Percentiles rank a stretch among this genome's conserved stretches.
phyloP scores from a whole-genome alignment of 306 rosid species.

The Sindora glabra region DNA sequence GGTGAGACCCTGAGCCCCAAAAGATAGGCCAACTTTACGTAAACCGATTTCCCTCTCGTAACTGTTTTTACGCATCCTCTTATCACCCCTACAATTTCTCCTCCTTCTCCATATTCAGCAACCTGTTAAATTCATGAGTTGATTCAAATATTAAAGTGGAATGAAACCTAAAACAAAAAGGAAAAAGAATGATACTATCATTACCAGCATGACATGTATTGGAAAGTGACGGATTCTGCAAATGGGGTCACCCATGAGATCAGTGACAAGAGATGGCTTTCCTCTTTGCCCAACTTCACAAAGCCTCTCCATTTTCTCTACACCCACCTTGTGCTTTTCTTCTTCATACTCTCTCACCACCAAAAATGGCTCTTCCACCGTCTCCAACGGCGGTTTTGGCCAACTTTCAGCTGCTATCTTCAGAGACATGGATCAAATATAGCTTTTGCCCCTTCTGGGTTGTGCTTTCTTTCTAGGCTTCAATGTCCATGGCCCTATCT shows the following conservation, averaged over 20 bases:
- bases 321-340: constrained; percentile 49
- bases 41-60: constrained; percentile 45
- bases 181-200: too few species aligned
- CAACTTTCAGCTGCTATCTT: constrained; percentile 52
- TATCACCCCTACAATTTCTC: constrained; percentile 68
- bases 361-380: constrained; percentile 11
- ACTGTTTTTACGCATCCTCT: constrained; percentile 88
- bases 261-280: constrained; percentile 73
- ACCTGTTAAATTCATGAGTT: too few species aligned
- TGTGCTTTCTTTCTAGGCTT: constrained; percentile 14
- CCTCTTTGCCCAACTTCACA: constrained; percentile 70
- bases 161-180: too few species aligned
- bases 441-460: constrained; percentile 9
- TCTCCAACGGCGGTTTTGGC: constrained; percentile 15
- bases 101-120: constrained; percentile 72
- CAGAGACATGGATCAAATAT: constrained; percentile 32
- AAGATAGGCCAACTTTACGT: constrained; percentile 66
- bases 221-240: constrained; percentile 76
- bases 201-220: constrained; percentile 80
- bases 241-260: constrained; percentile 82
- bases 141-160: too few species aligned
- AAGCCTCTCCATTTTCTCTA: constrained; percentile 69
- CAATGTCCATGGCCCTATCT: constrained; percentile 11
- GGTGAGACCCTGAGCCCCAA: constrained; percentile 90
- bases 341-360: constrained; percentile 60